Evolutionary conservation across 192 early-diverging fungal species (phyloP).

Genomic region (Globomyces pollinis-pini): DNA sequence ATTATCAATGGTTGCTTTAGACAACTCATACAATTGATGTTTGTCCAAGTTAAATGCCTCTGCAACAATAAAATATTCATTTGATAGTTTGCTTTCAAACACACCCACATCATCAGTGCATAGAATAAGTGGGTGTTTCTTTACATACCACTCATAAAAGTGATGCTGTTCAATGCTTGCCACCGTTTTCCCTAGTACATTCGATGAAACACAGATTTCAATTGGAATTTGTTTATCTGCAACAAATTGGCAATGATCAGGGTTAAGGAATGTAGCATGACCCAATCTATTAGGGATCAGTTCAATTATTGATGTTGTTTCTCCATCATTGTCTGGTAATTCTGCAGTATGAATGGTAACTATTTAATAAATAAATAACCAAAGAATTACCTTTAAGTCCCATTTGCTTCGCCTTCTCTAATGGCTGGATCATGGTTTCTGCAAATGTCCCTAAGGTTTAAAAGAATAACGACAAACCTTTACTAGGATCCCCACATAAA

Average conservation of each 20-base stretch:
- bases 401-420: slow-evolving; percentile 35
- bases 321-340: slow-evolving; percentile 38
- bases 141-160: slow-evolving; percentile 31
- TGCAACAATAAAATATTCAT: slow-evolving; percentile 15
- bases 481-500: slow-evolving; percentile 47
- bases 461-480: too few species aligned
- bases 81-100: slow-evolving; percentile 1
- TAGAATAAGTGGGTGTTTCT: slow-evolving; percentile 38
- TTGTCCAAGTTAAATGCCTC: slow-evolving; percentile 7
- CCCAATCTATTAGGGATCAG: slow-evolving; percentile 44
- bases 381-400: slow-evolving; percentile 25
- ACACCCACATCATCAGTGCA: slow-evolving; percentile 34
- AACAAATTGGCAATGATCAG: slow-evolving; percentile 17
- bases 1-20: slow-evolving; percentile 5
- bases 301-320: slow-evolving; percentile 21
- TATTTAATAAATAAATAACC: too few species aligned
- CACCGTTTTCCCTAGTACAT: slow-evolving; percentile 49
- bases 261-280: slow-evolving; percentile 45
- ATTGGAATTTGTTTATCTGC: slow-evolving; percentile 34
- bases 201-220: slow-evolving; percentile 61
- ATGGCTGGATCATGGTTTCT: slow-evolving; percentile 30
- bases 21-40: neutral
- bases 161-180: slow-evolving; percentile 44
- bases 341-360: slow-evolving; percentile 52
- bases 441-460: too few species aligned